Conservation (phyloP, 1,284 basidiomycete genomes). For the Pisolithus thermaeus region DNA sequence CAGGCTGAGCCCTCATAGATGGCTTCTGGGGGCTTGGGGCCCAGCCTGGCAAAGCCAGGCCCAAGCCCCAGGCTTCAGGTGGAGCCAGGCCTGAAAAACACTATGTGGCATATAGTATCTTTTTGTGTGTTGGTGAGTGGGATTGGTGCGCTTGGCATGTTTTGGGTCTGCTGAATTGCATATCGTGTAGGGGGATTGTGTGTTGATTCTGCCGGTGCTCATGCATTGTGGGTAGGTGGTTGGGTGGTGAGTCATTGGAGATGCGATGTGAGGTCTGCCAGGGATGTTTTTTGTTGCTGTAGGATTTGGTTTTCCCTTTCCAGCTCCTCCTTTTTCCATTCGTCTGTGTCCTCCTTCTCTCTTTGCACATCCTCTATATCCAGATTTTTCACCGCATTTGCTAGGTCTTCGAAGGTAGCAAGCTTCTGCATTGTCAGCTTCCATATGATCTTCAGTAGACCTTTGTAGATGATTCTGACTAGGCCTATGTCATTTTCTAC, state of each 20-base stretch:
- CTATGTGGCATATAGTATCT: neutral
- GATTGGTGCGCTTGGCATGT: neutral
- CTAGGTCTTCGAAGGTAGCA: too few relatives aligned
- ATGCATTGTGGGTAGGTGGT: neutral
- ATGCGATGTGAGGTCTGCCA: neutral
- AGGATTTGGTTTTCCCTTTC: neutral
- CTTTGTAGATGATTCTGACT: too few relatives aligned
- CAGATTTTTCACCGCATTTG: neutral
- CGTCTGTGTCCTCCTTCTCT: neutral
- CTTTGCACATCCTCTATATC: neutral
- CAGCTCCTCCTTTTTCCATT: neutral
- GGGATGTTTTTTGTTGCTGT: neutral
- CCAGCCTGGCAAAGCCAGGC: too few relatives aligned
- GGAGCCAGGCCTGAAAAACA: too few relatives aligned
- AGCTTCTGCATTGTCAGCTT: too few relatives aligned
- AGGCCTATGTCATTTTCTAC: too few relatives aligned
- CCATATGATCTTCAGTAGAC: too few relatives aligned
- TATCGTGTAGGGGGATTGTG: neutral
- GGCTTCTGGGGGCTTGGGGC: too few relatives aligned
- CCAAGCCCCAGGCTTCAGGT: too few relatives aligned
- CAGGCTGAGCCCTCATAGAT: too few relatives aligned
- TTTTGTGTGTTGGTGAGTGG: neutral
- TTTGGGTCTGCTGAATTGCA: neutral
- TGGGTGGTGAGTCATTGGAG: neutral
- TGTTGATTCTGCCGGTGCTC: neutral